These are phyloP conservation scores for Talaromyces thailandensis DNA, from an alignment of 495 filamentous ascomycete species.

Conservation along the genomic window DNA sequence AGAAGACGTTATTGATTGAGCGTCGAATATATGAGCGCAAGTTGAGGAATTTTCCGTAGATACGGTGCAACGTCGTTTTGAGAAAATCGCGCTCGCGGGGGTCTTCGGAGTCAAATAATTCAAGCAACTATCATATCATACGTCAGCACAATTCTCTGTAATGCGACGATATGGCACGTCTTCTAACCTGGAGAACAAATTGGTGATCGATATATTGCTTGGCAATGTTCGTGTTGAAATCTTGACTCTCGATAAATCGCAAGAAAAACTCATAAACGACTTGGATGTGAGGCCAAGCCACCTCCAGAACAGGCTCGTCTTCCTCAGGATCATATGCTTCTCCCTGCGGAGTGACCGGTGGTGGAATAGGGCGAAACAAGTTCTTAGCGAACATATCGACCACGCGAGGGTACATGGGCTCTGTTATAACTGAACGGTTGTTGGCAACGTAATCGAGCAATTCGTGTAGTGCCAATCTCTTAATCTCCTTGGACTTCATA, in stretches of 20 bases:
- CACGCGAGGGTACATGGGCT: conserved; percentile 97
- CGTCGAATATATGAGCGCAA: conserved; percentile 92
- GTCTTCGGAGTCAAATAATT: conserved; percentile 98
- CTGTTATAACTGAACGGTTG: conserved; percentile 95
- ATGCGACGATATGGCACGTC: not conserved
- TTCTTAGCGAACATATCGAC: conserved; percentile 99
- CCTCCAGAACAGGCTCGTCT: conserved; percentile 95
- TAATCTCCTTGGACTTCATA: conserved; percentile 99
- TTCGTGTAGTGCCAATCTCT: conserved; percentile 92
- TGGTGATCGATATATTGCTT: conserved; percentile 97
- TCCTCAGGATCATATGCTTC: conserved; percentile 99
- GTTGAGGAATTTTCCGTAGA: conserved; percentile 99
- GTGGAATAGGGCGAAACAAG: conserved; percentile 92
- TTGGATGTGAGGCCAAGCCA: conserved; percentile 98
- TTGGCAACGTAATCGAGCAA: conserved; percentile 97
- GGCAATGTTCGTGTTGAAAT: conserved; percentile 99
- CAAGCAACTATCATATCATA: conserved; percentile 54
- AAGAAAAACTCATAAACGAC: conserved; percentile 99
- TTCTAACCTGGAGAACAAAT: conserved; percentile 82
- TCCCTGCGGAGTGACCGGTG: conserved; percentile 92
- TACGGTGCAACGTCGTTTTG: conserved; percentile 95
- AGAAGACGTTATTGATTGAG: conserved; percentile 99
- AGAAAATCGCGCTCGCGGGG: conserved; percentile 94
- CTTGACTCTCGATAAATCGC: conserved; percentile 97
- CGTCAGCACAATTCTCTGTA: conserved; percentile 4